These are phyloP conservation scores for Brassica carinata DNA, from an alignment of 345 rosid species.

Conservation along the genomic window DNA sequence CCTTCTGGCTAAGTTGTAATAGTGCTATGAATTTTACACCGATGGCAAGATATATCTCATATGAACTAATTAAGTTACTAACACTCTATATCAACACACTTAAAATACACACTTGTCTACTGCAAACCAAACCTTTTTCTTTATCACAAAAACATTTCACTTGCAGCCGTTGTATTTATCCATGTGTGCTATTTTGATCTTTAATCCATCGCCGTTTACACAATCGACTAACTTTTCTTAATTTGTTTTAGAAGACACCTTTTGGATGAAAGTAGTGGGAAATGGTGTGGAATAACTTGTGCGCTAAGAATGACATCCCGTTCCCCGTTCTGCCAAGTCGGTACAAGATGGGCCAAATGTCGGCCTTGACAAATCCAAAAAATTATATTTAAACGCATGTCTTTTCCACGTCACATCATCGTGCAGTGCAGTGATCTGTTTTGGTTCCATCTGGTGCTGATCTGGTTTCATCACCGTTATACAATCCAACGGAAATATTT, in stretches of 20 bases:
- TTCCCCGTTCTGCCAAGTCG: slow-evolving; percentile 35
- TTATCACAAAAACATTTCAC: too few species aligned
- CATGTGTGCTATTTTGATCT: neutral
- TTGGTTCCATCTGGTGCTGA: slow-evolving; percentile 10
- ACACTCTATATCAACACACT: neutral
- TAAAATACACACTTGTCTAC: neutral
- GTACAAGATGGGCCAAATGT: slow-evolving; percentile 22
- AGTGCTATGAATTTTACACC: neutral
- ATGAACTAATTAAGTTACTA: neutral
- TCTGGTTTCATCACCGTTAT: slow-evolving; percentile 33
- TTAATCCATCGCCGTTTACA: neutral
- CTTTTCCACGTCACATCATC: neutral
- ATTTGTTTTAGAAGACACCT: neutral
- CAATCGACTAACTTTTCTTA: neutral
- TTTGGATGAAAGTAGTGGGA: slow-evolving; percentile 26
- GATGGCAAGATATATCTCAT: neutral
- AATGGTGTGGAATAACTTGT: slow-evolving; percentile 26
- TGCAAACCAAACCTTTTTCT: neutral
- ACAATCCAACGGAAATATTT: neutral
- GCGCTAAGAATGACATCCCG: slow-evolving; percentile 29
- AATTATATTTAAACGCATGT: neutral
- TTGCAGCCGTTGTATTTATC: neutral
- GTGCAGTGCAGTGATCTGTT: slow-evolving; percentile 21
- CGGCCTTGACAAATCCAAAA: neutral
- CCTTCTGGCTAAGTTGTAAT: too few species aligned